Base-by-base conservation (phyloP, 1,139 yeast genomes). In the Suhomyces ambrosiae region DNA sequence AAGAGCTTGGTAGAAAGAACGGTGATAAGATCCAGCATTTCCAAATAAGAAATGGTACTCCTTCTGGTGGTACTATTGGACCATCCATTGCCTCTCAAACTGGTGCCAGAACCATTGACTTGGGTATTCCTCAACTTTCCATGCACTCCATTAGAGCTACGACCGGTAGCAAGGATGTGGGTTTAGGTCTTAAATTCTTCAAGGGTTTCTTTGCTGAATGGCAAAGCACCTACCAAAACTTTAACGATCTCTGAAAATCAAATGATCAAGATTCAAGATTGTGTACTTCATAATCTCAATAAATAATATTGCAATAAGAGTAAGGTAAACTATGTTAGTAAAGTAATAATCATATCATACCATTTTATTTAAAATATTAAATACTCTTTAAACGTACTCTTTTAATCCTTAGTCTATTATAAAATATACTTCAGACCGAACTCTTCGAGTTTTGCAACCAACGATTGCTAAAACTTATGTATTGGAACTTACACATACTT, bases 71-170 rank as follows among this genome's bases (percentile, higher is more conserved):
- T 19, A 86, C 94, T 13, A 83, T 86, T 53, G 95, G 95, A 0
- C 92, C 92, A 6, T 69, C 75, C 30, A 63, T 86, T 37, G 69
- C 88, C 1, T 63, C 79, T 6, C 69, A 61, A 28, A 82, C 90
- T 2, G 94, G 95, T 22, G 85, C 89, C 9, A 71, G 88, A 52
- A 81, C 88, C 18, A 73, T 84, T 33, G 95, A 86, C 55, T 66
- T 83, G 40, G 95, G 95, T 27, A 79, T 86, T 44, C 82, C 94
- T 0, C 89, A 84, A 51, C 65, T 84, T 47, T 75, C 89, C 7
- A 86, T 86, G 95, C 95, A 86, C 60, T 81, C 88, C 37, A 83
- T 85, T 41, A 68, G 94, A 53, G 90, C 89, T 17, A 75, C 85
- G 13, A 76, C 84, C 23, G 94, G 95, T 8, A 69, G 79, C 21